phyloP scores from a whole-genome alignment of 106 monocot genomes.

The Phalaenopsis equestris region DNA sequence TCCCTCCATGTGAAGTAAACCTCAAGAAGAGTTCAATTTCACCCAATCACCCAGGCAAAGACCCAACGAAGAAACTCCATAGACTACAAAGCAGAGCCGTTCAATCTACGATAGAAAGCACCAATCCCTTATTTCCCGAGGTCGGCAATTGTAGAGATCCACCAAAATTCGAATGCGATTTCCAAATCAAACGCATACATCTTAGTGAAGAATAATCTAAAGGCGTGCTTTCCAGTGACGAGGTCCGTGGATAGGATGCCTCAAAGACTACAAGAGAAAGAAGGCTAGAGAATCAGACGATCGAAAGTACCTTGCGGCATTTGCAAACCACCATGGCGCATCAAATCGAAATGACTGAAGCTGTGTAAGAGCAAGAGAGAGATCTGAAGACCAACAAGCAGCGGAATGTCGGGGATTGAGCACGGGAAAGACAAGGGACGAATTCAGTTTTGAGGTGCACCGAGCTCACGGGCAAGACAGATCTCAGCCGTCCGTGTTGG shows the following conservation, averaged over 20 bases:
- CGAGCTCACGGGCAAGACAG: not conserved
- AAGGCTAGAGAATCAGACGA: not conserved
- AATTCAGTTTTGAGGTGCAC: not conserved
- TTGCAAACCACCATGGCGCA: constrained; percentile 86
- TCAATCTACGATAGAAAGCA: not conserved
- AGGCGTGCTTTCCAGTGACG: not conserved
- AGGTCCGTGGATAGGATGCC: not conserved
- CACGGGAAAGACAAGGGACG: not conserved
- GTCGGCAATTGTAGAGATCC: not conserved
- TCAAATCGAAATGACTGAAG: not conserved
- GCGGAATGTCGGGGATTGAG: not conserved
- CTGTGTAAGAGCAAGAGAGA: not conserved
- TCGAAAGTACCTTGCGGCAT: constrained; percentile 74
- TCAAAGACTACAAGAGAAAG: not conserved
- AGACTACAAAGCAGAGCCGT: not conserved
- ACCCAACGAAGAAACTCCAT: not conserved
- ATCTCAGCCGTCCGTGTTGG: no score
- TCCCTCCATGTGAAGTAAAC: not conserved
- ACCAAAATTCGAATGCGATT: not conserved
- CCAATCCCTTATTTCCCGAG: not conserved
- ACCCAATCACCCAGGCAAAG: not conserved
- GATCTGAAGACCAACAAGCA: not conserved
- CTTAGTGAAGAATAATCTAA: not conserved
- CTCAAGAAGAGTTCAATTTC: not conserved
- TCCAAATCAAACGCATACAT: not conserved